Conservation (phyloP, 129 eudicot genomes). For the Flaveria robusta region DNA sequence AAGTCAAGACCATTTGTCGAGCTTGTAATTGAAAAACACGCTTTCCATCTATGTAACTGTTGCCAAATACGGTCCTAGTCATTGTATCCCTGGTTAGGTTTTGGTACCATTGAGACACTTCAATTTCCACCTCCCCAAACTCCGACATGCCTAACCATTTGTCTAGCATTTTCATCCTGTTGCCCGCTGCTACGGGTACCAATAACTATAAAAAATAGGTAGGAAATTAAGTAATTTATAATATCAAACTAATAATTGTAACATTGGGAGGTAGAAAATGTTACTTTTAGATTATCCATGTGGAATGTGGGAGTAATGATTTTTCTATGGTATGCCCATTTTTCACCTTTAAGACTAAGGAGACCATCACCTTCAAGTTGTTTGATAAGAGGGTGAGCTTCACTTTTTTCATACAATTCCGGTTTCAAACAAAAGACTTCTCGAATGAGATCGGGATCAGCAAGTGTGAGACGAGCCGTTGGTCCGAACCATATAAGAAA, state of each 20-base stretch:
- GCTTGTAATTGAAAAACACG: conserved; percentile 73
- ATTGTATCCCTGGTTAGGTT: conserved; percentile 67
- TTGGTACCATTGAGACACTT: conserved; percentile 72
- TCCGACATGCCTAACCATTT: conserved; percentile 59
- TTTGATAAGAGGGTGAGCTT: conserved; percentile 70
- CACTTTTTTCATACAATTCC: conserved; percentile 77
- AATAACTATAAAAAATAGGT: conserved; percentile 46
- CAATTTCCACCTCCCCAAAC: conserved; percentile 61
- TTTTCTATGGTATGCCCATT: conserved; percentile 95
- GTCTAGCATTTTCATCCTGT: conserved; percentile 63
- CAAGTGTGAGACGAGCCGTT: conserved; percentile 61
- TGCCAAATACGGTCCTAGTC: conserved; percentile 68
- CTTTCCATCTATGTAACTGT: conserved; percentile 76
- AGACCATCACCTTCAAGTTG: conserved; percentile 95
- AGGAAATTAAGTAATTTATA: neutral
- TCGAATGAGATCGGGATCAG: conserved; percentile 81
- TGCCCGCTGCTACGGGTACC: conserved; percentile 57
- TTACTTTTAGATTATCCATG: conserved; percentile 89
- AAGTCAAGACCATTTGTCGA: conserved; percentile 68
- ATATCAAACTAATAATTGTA: neutral
- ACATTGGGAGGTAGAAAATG: neutral
- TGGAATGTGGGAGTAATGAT: conserved; percentile 89
- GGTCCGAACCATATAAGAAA: conserved; percentile 95
- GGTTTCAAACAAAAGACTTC: conserved; percentile 81
- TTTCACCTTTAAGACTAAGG: conserved; percentile 81